Evolutionary conservation across 768 basidiomycete genomes (phyloP).

Genomic region (Lactarius hengduanensis): DNA sequence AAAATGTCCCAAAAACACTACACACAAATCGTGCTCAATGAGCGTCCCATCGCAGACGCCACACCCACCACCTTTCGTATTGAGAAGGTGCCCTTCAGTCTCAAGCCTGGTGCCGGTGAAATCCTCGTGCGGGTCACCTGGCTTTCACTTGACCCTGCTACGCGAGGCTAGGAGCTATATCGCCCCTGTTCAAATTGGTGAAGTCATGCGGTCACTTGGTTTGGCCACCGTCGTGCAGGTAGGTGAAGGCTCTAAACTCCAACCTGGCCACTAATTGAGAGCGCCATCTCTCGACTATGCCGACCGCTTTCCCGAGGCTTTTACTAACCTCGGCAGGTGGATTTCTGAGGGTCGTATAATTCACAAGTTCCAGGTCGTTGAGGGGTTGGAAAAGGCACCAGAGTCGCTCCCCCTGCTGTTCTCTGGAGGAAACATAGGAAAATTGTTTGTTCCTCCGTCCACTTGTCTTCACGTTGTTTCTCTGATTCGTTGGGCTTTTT

Average conservation of each 20-base stretch:
- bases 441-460: conserved; percentile 46
- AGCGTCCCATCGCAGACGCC: conserved; percentile 68
- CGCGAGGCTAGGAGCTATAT: conserved; percentile 70
- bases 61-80: conserved; percentile 71
- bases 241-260: conserved; percentile 53
- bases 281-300: conserved; percentile 54
- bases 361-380: conserved; percentile 74
- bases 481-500: conserved; percentile 13
- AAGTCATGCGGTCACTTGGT: conserved; percentile 66
- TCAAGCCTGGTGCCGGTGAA: conserved; percentile 52
- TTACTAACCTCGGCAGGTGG: conserved; percentile 53
- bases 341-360: conserved; percentile 69
- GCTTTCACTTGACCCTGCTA: conserved; percentile 79
- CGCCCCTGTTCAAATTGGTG: conserved; percentile 42
- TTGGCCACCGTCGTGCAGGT: conserved; percentile 64
- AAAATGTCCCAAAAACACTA: conserved; percentile 36
- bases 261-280: conserved; percentile 30
- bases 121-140: conserved; percentile 78
- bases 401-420: conserved; percentile 68
- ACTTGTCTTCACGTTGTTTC: background rate
- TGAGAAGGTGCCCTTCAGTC: conserved; percentile 51
- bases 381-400: conserved; percentile 74
- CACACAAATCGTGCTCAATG: conserved; percentile 71
- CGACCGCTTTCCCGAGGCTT: conserved; percentile 54
- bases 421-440: conserved; percentile 75